Percentiles rank a stretch among this genome's conserved stretches.
Evolutionary conservation across 129 eudicot species (phyloP).

Genomic region (Gnaphalium uliginosum): DNA sequence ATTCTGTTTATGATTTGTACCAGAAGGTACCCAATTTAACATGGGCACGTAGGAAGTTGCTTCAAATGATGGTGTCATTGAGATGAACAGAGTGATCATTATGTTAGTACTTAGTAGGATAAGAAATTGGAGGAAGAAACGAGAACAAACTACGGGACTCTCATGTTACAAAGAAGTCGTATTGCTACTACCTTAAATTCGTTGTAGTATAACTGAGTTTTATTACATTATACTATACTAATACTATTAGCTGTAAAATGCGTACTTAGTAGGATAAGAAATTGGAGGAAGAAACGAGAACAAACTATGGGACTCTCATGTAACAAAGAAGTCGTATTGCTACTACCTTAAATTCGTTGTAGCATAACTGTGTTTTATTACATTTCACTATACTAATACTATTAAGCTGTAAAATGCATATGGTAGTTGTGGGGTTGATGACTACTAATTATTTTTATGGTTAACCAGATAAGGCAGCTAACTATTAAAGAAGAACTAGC

Average conservation of each 20-base stretch:
- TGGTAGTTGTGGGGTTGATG: background rate
- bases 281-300: background rate
- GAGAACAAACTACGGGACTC: background rate
- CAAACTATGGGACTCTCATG: background rate
- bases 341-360: background rate
- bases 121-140: background rate
- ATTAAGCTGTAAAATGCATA: background rate
- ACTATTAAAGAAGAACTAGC: slow-evolving; percentile 74
- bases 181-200: background rate
- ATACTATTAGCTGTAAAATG: background rate
- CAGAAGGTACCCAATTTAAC: too few relatives aligned
- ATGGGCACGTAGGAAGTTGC: too few relatives aligned
- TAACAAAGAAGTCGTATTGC: background rate
- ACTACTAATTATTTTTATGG: slow-evolving; percentile 1
- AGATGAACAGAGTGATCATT: background rate
- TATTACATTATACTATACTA: background rate
- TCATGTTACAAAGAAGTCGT: background rate
- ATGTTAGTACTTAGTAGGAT: background rate
- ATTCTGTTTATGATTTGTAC: too few relatives aligned
- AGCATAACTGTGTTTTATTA: background rate
- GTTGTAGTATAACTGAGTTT: background rate
- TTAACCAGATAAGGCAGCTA: slow-evolving; percentile 46
- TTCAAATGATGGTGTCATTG: background rate
- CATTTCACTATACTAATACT: background rate
- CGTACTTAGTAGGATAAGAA: background rate